These are phyloP conservation scores for Colletotrichum cereale DNA, from an alignment of 2,329 filamentous ascomycete species.

Conservation along the genomic window DNA sequence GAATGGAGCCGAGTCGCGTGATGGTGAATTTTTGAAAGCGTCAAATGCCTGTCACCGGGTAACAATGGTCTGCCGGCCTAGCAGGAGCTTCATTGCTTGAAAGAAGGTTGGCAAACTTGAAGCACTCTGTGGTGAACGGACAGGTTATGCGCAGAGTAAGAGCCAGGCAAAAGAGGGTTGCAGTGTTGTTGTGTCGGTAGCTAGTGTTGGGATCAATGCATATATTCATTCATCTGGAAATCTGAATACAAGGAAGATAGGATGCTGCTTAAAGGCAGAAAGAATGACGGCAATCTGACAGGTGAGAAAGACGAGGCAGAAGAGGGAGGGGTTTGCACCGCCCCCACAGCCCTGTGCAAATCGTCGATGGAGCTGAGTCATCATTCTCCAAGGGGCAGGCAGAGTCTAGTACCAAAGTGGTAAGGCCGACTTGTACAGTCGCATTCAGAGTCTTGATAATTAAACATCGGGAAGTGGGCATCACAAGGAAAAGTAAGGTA, in stretches of 20 bases:
- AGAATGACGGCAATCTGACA: constrained; percentile 34
- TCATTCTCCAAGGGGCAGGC: neutral
- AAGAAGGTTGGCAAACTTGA: constrained; percentile 8
- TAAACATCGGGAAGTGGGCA: neutral
- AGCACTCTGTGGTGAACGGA: constrained; percentile 1
- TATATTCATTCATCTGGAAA: constrained; percentile 25
- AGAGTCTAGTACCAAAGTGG: constrained; percentile 4
- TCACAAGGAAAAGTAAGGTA: no score
- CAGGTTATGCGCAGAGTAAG: neutral
- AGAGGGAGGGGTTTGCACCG: neutral
- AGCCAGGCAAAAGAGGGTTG: constrained; percentile 1
- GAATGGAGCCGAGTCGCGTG: constrained; percentile 3
- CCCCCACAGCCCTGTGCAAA: neutral
- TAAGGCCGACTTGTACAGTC: neutral
- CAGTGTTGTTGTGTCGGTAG: neutral
- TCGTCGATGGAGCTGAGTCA: neutral
- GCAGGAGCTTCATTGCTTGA: constrained; percentile 34
- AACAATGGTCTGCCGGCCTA: constrained; percentile 16
- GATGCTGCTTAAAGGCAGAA: neutral
- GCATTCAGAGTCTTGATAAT: neutral
- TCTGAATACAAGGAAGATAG: constrained; percentile 27
- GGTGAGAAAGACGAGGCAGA: neutral
- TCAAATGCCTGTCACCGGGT: constrained; percentile 34
- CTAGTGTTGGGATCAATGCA: constrained; percentile 24
- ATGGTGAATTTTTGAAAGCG: constrained; percentile 12